Conservation (phyloP, 345 rosid genomes). For the Lenwebbia sp. region DNA sequence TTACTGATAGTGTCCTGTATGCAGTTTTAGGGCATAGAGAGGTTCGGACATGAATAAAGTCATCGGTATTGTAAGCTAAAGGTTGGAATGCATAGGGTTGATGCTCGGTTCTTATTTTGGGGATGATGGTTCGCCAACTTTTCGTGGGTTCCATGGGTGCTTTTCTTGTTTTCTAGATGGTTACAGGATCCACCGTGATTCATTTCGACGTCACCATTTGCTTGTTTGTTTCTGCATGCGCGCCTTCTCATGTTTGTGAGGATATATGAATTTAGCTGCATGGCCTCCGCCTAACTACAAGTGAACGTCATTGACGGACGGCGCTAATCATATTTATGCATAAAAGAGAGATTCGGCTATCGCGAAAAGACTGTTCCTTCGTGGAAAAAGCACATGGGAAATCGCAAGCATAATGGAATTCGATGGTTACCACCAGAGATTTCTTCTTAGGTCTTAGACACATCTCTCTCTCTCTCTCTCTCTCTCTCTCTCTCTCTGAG, state of each 20-base stretch:
- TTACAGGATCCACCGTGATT: background rate
- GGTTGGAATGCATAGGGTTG: background rate
- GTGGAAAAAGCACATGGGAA: background rate
- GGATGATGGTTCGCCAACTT: background rate
- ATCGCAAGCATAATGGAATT: background rate
- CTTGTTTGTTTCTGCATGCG: background rate
- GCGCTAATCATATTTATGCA: background rate
- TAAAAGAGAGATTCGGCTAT: background rate
- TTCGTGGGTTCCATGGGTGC: background rate
- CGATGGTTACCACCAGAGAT: background rate
- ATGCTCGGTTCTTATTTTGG: background rate
- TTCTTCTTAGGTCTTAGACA: accelerated
- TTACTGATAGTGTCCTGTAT: background rate
- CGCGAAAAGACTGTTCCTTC: background rate
- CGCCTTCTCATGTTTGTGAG: background rate
- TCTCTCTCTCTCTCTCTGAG: accelerated
- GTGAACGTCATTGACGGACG: background rate
- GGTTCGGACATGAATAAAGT: background rate
- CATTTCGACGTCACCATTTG: background rate
- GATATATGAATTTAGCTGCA: background rate
- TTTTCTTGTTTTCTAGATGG: background rate
- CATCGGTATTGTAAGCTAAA: background rate
- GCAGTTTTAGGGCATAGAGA: background rate
- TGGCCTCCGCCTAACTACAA: background rate
- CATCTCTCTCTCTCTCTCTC: background rate